These are phyloP conservation scores for Parastagonospora nodorum DNA, from an alignment of 2,329 filamentous ascomycete species.

Conservation along the genomic window DNA sequence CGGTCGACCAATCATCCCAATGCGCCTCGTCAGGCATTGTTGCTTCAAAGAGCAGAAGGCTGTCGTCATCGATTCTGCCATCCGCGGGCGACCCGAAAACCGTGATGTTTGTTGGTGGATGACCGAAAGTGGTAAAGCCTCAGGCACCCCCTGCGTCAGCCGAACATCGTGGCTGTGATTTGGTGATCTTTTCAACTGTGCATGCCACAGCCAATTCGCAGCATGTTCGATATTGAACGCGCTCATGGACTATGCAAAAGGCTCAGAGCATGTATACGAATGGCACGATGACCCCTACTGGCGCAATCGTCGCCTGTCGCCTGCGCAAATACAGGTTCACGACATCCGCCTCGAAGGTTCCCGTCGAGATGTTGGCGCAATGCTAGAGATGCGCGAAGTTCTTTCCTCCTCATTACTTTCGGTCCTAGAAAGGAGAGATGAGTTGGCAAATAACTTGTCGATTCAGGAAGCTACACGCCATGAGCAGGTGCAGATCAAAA, in stretches of 20 bases:
- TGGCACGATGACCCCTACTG: constrained; percentile 46
- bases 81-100: background rate
- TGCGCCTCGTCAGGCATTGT: background rate
- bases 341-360: constrained; percentile 45
- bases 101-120: background rate
- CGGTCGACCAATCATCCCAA: background rate
- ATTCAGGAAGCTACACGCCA: constrained; percentile 34
- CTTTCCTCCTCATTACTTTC: constrained; percentile 43
- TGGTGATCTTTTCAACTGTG: background rate
- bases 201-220: background rate
- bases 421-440: constrained; percentile 30
- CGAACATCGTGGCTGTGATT: constrained; percentile 9
- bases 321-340: constrained; percentile 47
- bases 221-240: constrained; percentile 1
- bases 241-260: constrained; percentile 22
- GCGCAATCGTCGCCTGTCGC: constrained; percentile 47
- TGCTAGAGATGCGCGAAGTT: constrained; percentile 48
- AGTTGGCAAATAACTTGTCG: constrained; percentile 17
- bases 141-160: background rate
- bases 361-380: constrained; percentile 36
- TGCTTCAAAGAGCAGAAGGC: background rate
- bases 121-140: constrained; percentile 3
- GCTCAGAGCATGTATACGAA: constrained; percentile 27
- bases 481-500: constrained; percentile 42
- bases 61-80: constrained; percentile 6